Percentiles rank a stretch among this genome's conserved stretches.
Conservation (phyloP, 129 eudicot species). For the Flaveria ramosissima region DNA sequence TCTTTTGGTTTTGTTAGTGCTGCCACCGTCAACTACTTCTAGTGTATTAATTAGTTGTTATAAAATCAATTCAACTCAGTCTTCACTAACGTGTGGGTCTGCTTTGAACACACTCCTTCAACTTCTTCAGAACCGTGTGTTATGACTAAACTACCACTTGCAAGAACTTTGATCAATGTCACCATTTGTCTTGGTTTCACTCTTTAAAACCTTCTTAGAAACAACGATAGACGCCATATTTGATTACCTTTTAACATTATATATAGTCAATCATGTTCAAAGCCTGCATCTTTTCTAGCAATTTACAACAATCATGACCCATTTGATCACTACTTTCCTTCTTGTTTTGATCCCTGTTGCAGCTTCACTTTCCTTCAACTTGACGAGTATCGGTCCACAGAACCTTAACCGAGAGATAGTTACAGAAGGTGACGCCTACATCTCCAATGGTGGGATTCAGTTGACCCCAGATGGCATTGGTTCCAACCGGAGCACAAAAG, state of each 20-base stretch:
- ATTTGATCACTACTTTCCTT: not conserved
- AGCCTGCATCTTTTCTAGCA: not conserved
- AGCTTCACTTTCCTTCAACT: conserved; percentile 9
- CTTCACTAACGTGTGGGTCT: too few species aligned
- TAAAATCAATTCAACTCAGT: too few species aligned
- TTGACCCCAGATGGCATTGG: conserved; percentile 8
- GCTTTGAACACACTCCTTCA: not conserved
- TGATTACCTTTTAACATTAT: not conserved
- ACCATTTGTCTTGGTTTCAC: not conserved
- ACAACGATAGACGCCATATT: not conserved
- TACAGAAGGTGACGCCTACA: not conserved
- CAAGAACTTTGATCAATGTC: not conserved
- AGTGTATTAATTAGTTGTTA: too few species aligned
- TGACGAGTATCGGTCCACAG: not conserved
- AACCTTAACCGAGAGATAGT: not conserved
- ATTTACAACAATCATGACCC: not conserved
- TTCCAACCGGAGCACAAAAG: not conserved
- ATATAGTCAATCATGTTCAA: not conserved
- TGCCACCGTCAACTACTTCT: not conserved
- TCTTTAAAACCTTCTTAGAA: not conserved
- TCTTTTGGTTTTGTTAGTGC: not conserved
- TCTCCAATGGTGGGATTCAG: conserved; percentile 9
- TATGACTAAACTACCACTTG: not conserved
- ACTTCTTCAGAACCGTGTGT: not conserved
- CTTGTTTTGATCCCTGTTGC: not conserved